Percentiles rank a stretch among this genome's conserved stretches.
phyloP scores from a whole-genome alignment of 768 basidiomycete genomes.

The Panellus pusillus region DNA sequence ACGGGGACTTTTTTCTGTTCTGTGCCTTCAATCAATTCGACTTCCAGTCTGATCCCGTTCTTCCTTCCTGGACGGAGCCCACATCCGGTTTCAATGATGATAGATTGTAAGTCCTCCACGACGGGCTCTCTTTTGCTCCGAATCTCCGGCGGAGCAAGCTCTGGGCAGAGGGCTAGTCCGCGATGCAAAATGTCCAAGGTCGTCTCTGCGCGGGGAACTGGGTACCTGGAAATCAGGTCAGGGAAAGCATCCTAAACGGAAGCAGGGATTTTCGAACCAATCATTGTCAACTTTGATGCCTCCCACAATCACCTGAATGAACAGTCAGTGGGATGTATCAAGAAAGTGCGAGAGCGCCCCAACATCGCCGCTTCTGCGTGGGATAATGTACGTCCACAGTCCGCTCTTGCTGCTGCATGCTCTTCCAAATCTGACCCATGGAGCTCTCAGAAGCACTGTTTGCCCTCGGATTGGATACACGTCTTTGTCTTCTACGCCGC shows the following conservation, averaged over 20 bases:
- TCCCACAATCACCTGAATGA: constrained; percentile 52
- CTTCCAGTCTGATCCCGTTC: constrained; percentile 66
- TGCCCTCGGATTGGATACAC: constrained; percentile 84
- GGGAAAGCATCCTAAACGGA: neutral
- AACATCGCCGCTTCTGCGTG: constrained; percentile 58
- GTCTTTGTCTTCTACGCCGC: constrained; percentile 77
- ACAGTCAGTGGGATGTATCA: neutral
- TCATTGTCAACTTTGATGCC: constrained; percentile 60
- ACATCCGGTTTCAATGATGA: constrained; percentile 51
- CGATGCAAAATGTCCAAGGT: constrained; percentile 58
- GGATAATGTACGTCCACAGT: constrained; percentile 63
- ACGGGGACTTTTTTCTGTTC: constrained; percentile 41
- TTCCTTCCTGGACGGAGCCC: constrained; percentile 69
- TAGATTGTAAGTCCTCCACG: constrained; percentile 47
- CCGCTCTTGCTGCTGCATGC: constrained; percentile 43
- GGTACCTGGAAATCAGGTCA: constrained; percentile 47
- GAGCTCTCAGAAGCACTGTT: constrained; percentile 73
- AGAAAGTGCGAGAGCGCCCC: constrained; percentile 1
- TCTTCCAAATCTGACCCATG: constrained; percentile 59
- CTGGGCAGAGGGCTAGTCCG: constrained; percentile 51
- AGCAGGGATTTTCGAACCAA: constrained; percentile 43
- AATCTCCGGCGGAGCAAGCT: constrained; percentile 56
- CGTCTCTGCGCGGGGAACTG: constrained; percentile 61
- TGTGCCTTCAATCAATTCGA: constrained; percentile 38
- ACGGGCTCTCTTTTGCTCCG: constrained; percentile 46